Conservation (phyloP, 73 alveolate genomes). For the Stentor coeruleus region DNA sequence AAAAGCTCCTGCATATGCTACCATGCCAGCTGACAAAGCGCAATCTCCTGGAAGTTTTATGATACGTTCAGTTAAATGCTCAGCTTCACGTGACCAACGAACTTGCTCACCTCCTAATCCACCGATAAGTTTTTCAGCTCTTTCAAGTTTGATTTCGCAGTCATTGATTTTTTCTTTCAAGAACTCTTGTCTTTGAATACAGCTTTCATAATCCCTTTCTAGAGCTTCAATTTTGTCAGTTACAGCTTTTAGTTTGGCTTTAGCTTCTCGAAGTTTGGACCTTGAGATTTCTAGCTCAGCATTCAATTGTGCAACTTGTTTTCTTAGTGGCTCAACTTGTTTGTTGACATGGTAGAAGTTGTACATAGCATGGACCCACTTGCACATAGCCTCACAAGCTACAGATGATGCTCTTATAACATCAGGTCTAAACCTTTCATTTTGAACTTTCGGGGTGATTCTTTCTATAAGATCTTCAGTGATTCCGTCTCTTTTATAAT, state of each 20-base stretch:
- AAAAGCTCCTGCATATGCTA: constrained; percentile 97
- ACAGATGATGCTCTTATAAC: constrained; percentile 67
- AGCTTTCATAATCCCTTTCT: constrained; percentile 65
- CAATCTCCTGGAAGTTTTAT: constrained; percentile 92
- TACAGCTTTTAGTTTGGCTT: constrained; percentile 71
- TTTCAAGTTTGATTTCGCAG: constrained; percentile 81
- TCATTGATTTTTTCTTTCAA: constrained; percentile 52
- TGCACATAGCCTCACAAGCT: constrained; percentile 69
- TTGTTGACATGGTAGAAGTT: constrained; percentile 53
- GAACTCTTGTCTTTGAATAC: constrained; percentile 49
- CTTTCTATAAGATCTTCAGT: constrained; percentile 64
- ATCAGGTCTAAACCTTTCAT: constrained; percentile 69
- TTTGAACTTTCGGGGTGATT: constrained; percentile 47
- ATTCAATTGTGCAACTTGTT: constrained; percentile 15
- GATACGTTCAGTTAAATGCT: constrained; percentile 69
- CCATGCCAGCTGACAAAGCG: constrained; percentile 94
- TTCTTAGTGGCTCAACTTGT: constrained; percentile 18
- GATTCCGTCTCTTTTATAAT: constrained; percentile 68
- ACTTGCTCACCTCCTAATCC: constrained; percentile 96
- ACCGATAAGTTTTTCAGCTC: constrained; percentile 95
- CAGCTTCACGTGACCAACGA: constrained; percentile 96
- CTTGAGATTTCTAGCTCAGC: constrained; percentile 37
- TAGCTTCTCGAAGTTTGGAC: constrained; percentile 45
- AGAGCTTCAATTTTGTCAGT: constrained; percentile 71
- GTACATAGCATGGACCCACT: constrained; percentile 83